Evolutionary conservation across 108 stramenopile species (phyloP), one percentile per base, ranked within the genome.

Genomic region (Halocafeteria seosinensis): DNA sequence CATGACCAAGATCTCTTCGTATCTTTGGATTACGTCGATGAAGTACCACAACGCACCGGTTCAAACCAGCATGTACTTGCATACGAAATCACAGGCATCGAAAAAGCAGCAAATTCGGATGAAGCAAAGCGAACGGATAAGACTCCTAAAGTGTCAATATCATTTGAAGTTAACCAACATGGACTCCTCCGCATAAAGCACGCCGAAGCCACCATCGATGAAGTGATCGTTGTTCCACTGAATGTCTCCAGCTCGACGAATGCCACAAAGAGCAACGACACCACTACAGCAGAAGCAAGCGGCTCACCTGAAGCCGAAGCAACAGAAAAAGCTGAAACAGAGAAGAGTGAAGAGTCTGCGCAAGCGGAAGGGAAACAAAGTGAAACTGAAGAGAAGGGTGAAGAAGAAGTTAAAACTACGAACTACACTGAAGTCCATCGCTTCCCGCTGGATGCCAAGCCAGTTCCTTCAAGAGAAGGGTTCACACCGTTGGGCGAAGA

Each of bases 151-250:
- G 85, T 98, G 6, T 81, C 90, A 1, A 69, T 98, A 58, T 85
- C 88, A 67, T 95, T 98, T 75, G 84, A 87, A 61, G 69, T 95
- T 55, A 87, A 82, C 57, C 61, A 74, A 6, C 88, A 81, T 63
- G 96, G 94, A 38, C 80, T 90, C 23, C 84, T 87, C 9, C 50
- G 76, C 55, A 74, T 98, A 23, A 55, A 82, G 25, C 89, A 89
- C 73, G 96, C 94, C 3, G 93, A 95, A 73, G 94, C 91, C 34
- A 76, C 74, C 28, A 86, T 95, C 38, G 93, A 91, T 64, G 87
- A 92, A 63, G 85, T 55, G 65, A 78, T 82, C 50, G 85, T 77
- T 33, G 57, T 58, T 23, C 6, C 30, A 6, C 51, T 58, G 12
- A 31, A 17, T n/a, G 11, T 37, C 3, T 4, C 59, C 9, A 30